A percentile compares a stretch with the other conserved stretches of the same genome.
These are phyloP conservation scores for Geranomyces michiganensis DNA, from an alignment of 192 early-diverging fungal species.

Conservation along the genomic window DNA sequence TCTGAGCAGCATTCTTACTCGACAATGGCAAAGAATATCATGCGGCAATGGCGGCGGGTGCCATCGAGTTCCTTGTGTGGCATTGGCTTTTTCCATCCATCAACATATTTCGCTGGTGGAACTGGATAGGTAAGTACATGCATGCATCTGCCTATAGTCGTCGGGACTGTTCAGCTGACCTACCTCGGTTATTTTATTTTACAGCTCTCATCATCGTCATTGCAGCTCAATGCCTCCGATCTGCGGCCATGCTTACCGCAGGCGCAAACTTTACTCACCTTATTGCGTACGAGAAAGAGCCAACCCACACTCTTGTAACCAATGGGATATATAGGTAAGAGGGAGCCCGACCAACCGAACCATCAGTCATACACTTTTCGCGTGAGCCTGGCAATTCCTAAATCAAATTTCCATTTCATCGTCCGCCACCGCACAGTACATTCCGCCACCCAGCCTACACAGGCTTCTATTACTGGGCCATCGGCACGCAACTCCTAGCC, in stretches of 20 bases:
- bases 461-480: slow-evolving; percentile 91
- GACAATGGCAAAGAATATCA: slow-evolving; percentile 76
- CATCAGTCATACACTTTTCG: background rate
- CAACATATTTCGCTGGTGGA: slow-evolving; percentile 48
- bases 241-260: slow-evolving; percentile 89
- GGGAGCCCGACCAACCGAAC: no score
- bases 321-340: slow-evolving; percentile 84
- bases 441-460: slow-evolving; percentile 95
- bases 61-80: slow-evolving; percentile 75
- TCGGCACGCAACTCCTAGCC: slow-evolving; percentile 76
- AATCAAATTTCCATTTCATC: background rate
- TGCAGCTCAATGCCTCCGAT: slow-evolving; percentile 75
- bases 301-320: slow-evolving; percentile 78
- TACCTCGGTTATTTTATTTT: background rate
- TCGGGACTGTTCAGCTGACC: background rate
- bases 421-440: slow-evolving; percentile 41
- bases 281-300: slow-evolving; percentile 69
- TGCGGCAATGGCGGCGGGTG: slow-evolving; percentile 62
- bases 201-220: slow-evolving; percentile 65
- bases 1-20: slow-evolving; percentile 66
- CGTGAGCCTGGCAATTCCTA: no score
- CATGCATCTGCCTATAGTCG: background rate
- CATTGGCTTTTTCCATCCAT: slow-evolving; percentile 60
- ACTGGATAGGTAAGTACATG: slow-evolving; percentile 38
- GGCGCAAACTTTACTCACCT: slow-evolving; percentile 79